Percentiles rank a stretch among this genome's conserved stretches.
Conservation (phyloP, 2,329 filamentous ascomycete species). For the Phialocephala sp. region DNA sequence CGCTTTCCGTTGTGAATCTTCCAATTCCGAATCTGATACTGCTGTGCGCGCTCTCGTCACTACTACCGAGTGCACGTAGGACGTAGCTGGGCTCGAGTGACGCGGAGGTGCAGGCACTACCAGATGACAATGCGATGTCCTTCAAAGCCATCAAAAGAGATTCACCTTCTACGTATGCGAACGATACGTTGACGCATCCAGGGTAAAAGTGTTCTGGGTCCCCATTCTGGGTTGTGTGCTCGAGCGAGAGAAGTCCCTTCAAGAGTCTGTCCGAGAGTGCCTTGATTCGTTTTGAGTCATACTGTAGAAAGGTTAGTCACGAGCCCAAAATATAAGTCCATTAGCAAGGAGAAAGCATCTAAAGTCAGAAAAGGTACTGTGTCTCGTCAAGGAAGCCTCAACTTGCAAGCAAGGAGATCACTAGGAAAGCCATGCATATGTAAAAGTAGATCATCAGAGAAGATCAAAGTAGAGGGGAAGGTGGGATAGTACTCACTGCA, state of each 20-base stretch:
- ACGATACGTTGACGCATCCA: constrained; percentile 97
- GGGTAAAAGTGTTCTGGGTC: constrained; percentile 85
- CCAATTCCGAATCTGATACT: constrained; percentile 98
- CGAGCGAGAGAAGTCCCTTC: constrained; percentile 82
- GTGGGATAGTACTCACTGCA: constrained; percentile 65
- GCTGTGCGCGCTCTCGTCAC: constrained; percentile 96
- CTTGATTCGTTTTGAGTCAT: constrained; percentile 86
- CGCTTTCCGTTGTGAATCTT: constrained; percentile 90
- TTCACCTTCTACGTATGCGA: constrained; percentile 97
- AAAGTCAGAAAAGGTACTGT: constrained; percentile 42
- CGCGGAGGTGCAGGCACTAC: constrained; percentile 95
- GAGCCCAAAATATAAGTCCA: constrained; percentile 11
- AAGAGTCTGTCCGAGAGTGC: constrained; percentile 82
- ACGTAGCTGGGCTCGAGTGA: constrained; percentile 98
- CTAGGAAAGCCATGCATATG: constrained; percentile 93
- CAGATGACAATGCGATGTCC: constrained; percentile 95
- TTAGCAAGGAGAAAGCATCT: constrained; percentile 35
- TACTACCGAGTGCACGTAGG: constrained; percentile 89
- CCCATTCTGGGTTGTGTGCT: constrained; percentile 92
- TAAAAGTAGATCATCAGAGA: constrained; percentile 80
- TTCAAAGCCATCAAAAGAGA: constrained; percentile 98
- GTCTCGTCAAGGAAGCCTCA: constrained; percentile 44
- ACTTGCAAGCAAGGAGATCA: constrained; percentile 52
- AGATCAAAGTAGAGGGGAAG: constrained; percentile 24
- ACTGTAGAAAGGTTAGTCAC: constrained; percentile 61